Conservation (phyloP, 75 land plant species). For the Larix kaempferi region DNA sequence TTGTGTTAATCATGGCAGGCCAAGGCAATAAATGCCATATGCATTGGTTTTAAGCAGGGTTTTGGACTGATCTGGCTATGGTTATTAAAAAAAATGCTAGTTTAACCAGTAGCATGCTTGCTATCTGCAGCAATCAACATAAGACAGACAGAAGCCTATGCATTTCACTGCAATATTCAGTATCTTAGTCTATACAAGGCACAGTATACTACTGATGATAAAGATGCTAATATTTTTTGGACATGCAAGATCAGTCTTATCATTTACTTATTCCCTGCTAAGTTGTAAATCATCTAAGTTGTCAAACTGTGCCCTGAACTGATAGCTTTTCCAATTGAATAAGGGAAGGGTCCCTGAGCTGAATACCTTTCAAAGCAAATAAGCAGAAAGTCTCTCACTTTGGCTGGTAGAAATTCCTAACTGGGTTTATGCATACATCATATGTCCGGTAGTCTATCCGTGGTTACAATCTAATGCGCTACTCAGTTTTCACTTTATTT, state of each 20-base stretch:
- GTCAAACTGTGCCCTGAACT: background rate
- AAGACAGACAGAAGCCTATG: too few species aligned
- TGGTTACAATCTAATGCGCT: too few species aligned
- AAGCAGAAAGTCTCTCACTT: background rate
- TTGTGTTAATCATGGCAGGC: too few species aligned
- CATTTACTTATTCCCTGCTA: background rate
- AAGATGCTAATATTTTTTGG: background rate
- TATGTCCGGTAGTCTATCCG: background rate
- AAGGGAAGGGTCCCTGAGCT: background rate
- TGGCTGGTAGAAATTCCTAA: slow-evolving; percentile 1
- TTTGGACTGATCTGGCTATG: too few species aligned
- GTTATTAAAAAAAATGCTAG: too few species aligned
- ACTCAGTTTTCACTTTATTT: background rate
- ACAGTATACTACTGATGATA: background rate
- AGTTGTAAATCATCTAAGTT: background rate
- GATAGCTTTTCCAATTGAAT: background rate
- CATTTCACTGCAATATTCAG: too few species aligned
- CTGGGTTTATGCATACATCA: background rate
- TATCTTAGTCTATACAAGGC: background rate
- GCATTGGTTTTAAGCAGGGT: too few species aligned
- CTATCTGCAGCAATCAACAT: too few species aligned
- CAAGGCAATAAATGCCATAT: too few species aligned
- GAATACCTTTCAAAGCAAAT: background rate
- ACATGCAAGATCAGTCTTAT: background rate
- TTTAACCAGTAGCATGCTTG: too few species aligned